These are phyloP conservation scores for Wickerhamomyces canadensis DNA, from an alignment of 805 yeast species.

Conservation along the genomic window DNA sequence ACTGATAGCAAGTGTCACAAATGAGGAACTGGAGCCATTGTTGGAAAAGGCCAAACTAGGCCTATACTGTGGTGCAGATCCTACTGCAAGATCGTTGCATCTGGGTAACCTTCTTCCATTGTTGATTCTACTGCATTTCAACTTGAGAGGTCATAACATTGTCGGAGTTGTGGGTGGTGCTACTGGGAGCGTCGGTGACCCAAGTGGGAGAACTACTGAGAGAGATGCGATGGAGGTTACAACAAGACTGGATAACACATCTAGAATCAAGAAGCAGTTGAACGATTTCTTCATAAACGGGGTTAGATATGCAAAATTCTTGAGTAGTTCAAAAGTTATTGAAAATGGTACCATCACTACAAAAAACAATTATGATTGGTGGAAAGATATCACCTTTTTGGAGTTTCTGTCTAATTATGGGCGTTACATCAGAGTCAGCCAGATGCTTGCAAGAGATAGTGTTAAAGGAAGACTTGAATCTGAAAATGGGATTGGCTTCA, in stretches of 20 bases:
- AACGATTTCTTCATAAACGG: slow-evolving; percentile 56
- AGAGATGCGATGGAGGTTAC: slow-evolving; percentile 51
- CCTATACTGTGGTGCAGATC: slow-evolving; percentile 93
- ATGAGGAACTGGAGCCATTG: slow-evolving; percentile 26
- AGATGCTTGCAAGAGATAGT: slow-evolving; percentile 87
- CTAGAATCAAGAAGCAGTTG: slow-evolving; percentile 58
- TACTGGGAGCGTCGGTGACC: slow-evolving; percentile 94
- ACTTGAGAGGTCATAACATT: slow-evolving; percentile 78
- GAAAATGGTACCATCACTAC: slow-evolving; percentile 38
- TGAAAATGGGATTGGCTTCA: slow-evolving; percentile 79
- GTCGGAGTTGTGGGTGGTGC: slow-evolving; percentile 90
- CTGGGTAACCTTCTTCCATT: slow-evolving; percentile 87
- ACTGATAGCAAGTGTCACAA: slow-evolving; percentile 36
- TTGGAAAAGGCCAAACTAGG: slow-evolving; percentile 37
- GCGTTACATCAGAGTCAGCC: slow-evolving; percentile 68
- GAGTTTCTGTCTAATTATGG: slow-evolving; percentile 78
- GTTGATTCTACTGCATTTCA: slow-evolving; percentile 78
- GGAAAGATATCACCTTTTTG: slow-evolving; percentile 70
- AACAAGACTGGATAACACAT: slow-evolving; percentile 51
- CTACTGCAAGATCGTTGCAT: slow-evolving; percentile 86
- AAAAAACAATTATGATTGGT: slow-evolving; percentile 78
- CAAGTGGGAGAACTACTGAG: slow-evolving; percentile 84
- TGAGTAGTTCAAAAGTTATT: slow-evolving; percentile 20
- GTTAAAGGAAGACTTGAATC: slow-evolving; percentile 68
- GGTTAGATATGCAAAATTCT: slow-evolving; percentile 46